Conservation (phyloP, 2,329 filamentous ascomycete species). For the Cryphonectria carpinicola region DNA sequence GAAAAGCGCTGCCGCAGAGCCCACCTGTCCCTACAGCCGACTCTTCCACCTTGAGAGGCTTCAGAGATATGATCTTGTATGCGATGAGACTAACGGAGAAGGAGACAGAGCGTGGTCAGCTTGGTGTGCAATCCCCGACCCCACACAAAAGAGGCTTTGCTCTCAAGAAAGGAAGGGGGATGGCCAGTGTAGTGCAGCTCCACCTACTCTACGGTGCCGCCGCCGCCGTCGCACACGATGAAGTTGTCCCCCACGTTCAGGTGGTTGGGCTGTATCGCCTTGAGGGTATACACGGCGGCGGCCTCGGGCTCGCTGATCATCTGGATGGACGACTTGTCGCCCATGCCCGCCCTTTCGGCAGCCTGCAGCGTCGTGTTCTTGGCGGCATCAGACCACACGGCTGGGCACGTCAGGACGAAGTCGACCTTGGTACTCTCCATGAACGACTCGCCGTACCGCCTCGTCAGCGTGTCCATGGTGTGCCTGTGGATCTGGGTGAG, state of each 20-base stretch:
- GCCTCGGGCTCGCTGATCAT: conserved; percentile 83
- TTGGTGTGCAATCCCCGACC: background rate
- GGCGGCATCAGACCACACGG: conserved; percentile 84
- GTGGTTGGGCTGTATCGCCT: conserved; percentile 77
- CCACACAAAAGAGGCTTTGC: background rate
- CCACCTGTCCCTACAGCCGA: conserved; percentile 80
- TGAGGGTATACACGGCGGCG: conserved; percentile 78
- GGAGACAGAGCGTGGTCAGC: conserved; percentile 27
- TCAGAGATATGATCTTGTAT: conserved; percentile 76
- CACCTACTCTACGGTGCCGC: conserved; percentile 69
- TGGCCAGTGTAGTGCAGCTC: background rate
- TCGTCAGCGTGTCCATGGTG: conserved; percentile 76
- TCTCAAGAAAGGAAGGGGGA: background rate
- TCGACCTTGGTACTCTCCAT: conserved; percentile 77
- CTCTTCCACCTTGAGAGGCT: conserved; percentile 74
- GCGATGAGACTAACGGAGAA: conserved; percentile 63
- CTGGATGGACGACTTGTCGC: conserved; percentile 68
- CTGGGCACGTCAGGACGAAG: conserved; percentile 80
- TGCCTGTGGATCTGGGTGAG: conserved; percentile 76
- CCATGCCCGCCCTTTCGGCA: conserved; percentile 79
- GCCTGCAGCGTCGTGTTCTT: conserved; percentile 81
- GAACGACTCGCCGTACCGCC: conserved; percentile 77
- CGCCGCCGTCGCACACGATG: conserved; percentile 65
- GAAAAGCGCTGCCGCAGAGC: conserved; percentile 76
- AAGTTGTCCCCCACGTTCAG: conserved; percentile 70